These are phyloP conservation scores for Austroboletus novae-zelandiae DNA, from an alignment of 1,284 basidiomycete genomes.

Conservation along the genomic window DNA sequence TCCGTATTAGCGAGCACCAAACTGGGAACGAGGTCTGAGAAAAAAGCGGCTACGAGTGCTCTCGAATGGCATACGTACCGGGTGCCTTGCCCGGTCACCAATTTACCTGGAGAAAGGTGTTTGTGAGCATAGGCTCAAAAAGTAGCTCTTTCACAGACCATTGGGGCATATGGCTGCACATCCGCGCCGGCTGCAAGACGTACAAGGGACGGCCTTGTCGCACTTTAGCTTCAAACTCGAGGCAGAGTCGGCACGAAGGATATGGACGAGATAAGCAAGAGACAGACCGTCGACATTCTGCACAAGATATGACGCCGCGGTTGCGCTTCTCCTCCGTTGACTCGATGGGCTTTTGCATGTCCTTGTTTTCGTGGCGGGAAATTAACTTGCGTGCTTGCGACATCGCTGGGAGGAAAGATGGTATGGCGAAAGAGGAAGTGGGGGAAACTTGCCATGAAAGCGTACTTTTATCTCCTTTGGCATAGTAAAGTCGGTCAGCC, in stretches of 20 bases:
- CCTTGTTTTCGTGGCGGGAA: slow-evolving; percentile 29
- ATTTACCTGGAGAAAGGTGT: slow-evolving; percentile 35
- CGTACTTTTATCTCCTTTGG: too few relatives aligned
- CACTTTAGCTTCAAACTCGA: slow-evolving; percentile 72
- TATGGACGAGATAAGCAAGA: neutral
- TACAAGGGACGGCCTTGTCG: slow-evolving; percentile 73
- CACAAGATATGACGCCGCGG: slow-evolving; percentile 66
- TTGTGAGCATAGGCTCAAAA: neutral
- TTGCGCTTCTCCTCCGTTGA: slow-evolving; percentile 57
- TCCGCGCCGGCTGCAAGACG: slow-evolving; percentile 70
- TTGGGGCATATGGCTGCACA: slow-evolving; percentile 76
- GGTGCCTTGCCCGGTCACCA: slow-evolving; percentile 72
- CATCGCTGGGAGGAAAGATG: slow-evolving; percentile 15
- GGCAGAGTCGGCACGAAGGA: neutral
- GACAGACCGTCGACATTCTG: slow-evolving; percentile 65
- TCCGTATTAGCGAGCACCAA: slow-evolving; percentile 80
- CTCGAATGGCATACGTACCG: slow-evolving; percentile 39
- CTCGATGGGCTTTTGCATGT: slow-evolving; percentile 36
- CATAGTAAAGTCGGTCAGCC: too few relatives aligned
- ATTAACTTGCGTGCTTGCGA: slow-evolving; percentile 29
- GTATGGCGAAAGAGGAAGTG: neutral
- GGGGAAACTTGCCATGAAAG: neutral
- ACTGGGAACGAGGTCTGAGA: slow-evolving; percentile 32
- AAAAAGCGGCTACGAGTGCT: too few relatives aligned
- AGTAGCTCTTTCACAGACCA: slow-evolving; percentile 35